Base-by-base conservation (phyloP, 768 basidiomycete species). In the Amyloporia xantha region DNA sequence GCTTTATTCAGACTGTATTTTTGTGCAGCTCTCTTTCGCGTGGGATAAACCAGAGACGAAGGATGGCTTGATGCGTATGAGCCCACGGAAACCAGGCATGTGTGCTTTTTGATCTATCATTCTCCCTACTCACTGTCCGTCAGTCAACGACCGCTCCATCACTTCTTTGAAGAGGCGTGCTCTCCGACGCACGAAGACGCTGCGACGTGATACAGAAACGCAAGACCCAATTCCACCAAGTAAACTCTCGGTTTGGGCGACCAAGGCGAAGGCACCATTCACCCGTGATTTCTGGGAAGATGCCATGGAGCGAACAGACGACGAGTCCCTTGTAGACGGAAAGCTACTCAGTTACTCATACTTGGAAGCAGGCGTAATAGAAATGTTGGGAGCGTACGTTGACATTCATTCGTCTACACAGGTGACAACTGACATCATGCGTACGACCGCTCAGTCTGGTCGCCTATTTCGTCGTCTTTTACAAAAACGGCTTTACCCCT, bases 41-140 rank as follows among this genome's bases (percentile, higher is more conserved):
- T 85, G 83, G 83, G 83, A 85, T 60, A 70, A 78, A 52, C 79
- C 83, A 0, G 82, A 85, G 62, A 79, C 80, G 0, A 56, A 62
- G 26, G 82, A 84, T 56, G 81, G 81, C 23, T 62, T 85, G 28
- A 85, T 85, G 83, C 75, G 81, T 20, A 68, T 84, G 71, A 67
- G 63, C 21, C 83, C 83, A 11, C 76, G 83, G 20, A 84, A 82
- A 62, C 82, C 83, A 51, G 79, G 80, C 78, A 41, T 19, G 66
- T 49, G 19, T 24, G 23, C 6, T n/a, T 41, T 44, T 28, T 1
- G 2, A 11, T 3, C 4, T 44, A 13, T 30, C 5, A 33, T 21
- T 35, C 4, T 24, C 33, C 42, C 21, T 39, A 25, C 44, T 50
- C 27, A 17, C 27, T 12, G 42, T 12, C 3, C 26, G 15, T 44